Evolutionary conservation across 1,139 yeast genomes (phyloP), one percentile per base, ranked within the genome.

Genomic region (Candida neerlandica): DNA sequence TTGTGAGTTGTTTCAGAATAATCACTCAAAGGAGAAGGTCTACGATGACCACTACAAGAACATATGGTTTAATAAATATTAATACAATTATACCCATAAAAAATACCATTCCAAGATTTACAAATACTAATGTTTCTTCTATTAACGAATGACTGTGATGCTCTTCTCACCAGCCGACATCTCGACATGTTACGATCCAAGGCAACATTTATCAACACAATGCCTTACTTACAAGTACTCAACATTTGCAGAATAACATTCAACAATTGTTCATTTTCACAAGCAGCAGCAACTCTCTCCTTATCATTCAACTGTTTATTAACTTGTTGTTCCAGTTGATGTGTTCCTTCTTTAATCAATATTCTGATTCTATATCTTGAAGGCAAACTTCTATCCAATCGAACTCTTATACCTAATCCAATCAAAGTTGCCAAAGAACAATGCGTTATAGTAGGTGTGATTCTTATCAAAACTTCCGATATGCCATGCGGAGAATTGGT

Each of bases 201-300:
- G 9, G 27, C 27, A 2, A 23, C 27, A 10, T 23, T 6, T 10
- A 23, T 7, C 27, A 23, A 23, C 9, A 2, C 27, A 23, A 30
- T 7, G 19, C 33, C 37, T 10, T 57, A 75, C 58, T 73, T 73
- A 65, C 98, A 94, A 9, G 94, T 86, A 43, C 89, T 78, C 55
- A 95, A 77, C 99, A 95, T 95, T 58, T 89, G 92, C 60, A 91
- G 87, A 44, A 95, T 88, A 15, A 95, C 99, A 30, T 84, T 80
- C 50, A 92, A 72, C 43, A 95, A 75, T 70, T 95, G 99, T 52
- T 89, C 96, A 60, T 95, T 95, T 62, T 95, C 99, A 69, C 98
- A 92, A 0, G 99, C 99, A 15, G 99, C 99, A 26, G 97, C 96
- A 0, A 94, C 98, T 55, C 99, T 77, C 67, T 95, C 99, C 70